phyloP scores from a whole-genome alignment of 345 rosid genomes.

The Linum lewisii region DNA sequence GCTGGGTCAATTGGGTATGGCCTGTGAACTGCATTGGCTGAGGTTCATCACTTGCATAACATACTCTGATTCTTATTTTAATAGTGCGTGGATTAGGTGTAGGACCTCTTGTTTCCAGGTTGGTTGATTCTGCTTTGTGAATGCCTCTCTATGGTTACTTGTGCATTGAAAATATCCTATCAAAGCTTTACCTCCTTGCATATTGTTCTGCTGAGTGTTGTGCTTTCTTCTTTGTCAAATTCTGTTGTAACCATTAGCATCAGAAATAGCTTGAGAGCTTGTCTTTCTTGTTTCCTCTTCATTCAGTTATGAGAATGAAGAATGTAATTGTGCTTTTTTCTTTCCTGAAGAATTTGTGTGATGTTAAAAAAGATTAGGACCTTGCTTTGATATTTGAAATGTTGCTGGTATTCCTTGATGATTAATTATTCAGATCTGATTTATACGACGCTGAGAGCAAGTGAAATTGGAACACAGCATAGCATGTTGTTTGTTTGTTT shows the following conservation, averaged over 20 bases:
- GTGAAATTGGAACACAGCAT: conserved; percentile 14
- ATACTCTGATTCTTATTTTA: background rate
- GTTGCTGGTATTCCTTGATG: conserved; percentile 25
- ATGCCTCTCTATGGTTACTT: background rate
- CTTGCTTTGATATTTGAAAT: background rate
- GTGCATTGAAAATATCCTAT: background rate
- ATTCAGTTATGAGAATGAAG: no score
- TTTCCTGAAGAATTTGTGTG: no score
- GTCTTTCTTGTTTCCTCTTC: no score
- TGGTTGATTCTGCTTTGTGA: background rate
- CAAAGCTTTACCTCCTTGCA: background rate
- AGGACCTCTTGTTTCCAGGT: background rate
- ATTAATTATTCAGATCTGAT: conserved; percentile 28
- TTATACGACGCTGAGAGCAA: conserved; percentile 45
- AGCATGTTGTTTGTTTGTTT: no score
- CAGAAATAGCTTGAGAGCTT: no score
- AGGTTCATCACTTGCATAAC: no score
- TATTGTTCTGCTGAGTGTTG: background rate
- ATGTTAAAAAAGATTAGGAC: background rate
- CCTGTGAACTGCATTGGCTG: background rate
- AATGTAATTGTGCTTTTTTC: no score
- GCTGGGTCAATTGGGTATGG: background rate
- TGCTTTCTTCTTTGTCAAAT: background rate
- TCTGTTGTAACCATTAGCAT: background rate
- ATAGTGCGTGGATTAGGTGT: background rate